These are phyloP conservation scores for Elongisporangium anandrum DNA, from an alignment of 352 stramenopile species.

Conservation along the genomic window DNA sequence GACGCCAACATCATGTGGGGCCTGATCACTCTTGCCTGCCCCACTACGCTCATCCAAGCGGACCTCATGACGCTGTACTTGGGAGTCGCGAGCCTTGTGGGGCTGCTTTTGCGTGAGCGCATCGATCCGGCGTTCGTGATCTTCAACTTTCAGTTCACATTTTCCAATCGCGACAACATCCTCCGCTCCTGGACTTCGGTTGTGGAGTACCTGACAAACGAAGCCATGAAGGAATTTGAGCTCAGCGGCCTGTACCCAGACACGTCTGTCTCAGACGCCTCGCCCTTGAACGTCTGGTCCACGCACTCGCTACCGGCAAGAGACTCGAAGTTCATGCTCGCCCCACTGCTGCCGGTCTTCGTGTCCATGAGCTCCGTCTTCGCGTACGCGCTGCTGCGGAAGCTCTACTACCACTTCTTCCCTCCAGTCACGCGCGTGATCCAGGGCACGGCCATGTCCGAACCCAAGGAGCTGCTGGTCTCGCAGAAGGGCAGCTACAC, in stretches of 20 bases:
- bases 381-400: neutral
- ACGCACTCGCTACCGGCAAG: conserved; percentile 2
- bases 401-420: neutral
- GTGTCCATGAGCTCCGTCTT: neutral
- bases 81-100: conserved; percentile 15
- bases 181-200: no score
- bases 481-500: conserved; percentile 2
- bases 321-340: neutral
- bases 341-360: neutral
- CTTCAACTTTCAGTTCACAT: neutral
- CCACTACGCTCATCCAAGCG: conserved; percentile 1
- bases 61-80: conserved; percentile 35
- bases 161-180: neutral
- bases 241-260: neutral
- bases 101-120: conserved; percentile 14
- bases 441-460: neutral
- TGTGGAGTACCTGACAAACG: no score
- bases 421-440: neutral
- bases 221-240: neutral
- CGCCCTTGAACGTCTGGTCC: conserved; percentile 4
- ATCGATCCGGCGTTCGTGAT: conserved; percentile 17
- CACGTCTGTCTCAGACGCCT: neutral
- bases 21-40: neutral
- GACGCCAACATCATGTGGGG: conserved; percentile 7
- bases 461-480: neutral